Evolutionary conservation across 257 asterid species (phyloP), one percentile per base, ranked within the genome.

Genomic region (Haberlea rhodopensis): DNA sequence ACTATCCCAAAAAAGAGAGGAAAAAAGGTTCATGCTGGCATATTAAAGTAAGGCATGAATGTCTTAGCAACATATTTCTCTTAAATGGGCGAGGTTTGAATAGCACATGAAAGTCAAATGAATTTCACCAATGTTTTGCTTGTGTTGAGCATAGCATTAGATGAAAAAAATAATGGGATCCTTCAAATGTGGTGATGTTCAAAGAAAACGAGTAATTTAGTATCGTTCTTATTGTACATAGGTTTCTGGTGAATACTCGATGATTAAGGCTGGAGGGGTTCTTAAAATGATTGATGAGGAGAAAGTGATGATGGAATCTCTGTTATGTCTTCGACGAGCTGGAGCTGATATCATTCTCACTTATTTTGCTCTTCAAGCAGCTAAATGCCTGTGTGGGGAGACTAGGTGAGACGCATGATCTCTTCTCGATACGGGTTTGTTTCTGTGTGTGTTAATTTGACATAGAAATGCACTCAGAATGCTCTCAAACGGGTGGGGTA

Each of bases 161-260:
- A 11, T 37, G 46, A 11, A 37, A 37, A n/a, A 13, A n/a, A 1
- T 34, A 34, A 3, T 3, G 16, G 45, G 45, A n/a, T 34, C 3
- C 45, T 34, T 13, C 18, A 13, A 15, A 40, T 13, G 3, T 15
- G 19, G n/a, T 4, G 51, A 15, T 43, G 51, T 43, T 43, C 51
- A 20, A 16, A 2, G 15, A 43, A 15, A 43, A 15, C 16, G 51
- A 4, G 51, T 16, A 15, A 40, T 10, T 18, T 62, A 48, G 10
- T 51, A 8, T 15, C 28, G 11, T 8, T 37, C 31, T 34, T 25
- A n/a, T 21, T 65, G 18, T 24, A 5, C 18, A 26, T 70, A 92
- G 99, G 99, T 92, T 27, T 92, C 99, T 2, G 97, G 99, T 15
- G 99, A 92, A 65, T 92, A 92, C 74, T 89, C 99, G 1, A 92